These are phyloP conservation scores for Dryas alaskensis DNA, from an alignment of 306 rosid species.

Conservation along the genomic window DNA sequence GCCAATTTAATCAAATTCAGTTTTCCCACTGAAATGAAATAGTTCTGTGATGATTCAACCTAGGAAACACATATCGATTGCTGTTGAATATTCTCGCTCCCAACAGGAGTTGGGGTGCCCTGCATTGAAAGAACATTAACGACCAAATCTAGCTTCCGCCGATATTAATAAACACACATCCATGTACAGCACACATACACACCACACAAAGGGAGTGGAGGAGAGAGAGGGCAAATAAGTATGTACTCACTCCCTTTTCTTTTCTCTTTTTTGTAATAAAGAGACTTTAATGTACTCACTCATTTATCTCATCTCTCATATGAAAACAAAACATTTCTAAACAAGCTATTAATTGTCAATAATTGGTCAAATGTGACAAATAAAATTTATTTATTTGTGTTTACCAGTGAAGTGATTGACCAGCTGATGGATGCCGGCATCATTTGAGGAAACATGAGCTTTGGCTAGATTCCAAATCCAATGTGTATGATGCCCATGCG, in stretches of 20 bases:
- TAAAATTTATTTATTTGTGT: not conserved
- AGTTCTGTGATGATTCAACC: slow-evolving; percentile 99
- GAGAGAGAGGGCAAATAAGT: not conserved
- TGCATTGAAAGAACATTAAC: slow-evolving; percentile 31
- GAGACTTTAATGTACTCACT: no score
- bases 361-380: not conserved
- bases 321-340: no score
- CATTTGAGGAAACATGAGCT: slow-evolving; percentile 92
- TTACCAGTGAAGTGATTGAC: slow-evolving; percentile 83
- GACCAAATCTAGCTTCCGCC: not conserved
- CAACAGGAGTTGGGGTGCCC: slow-evolving; percentile 96
- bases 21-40: slow-evolving; percentile 87
- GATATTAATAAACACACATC: not conserved
- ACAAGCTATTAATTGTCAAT: not conserved
- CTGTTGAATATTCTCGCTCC: slow-evolving; percentile 88
- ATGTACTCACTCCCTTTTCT: no score
- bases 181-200: not conserved
- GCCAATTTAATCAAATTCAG: slow-evolving; percentile 95
- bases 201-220: not conserved
- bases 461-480: slow-evolving; percentile 97
- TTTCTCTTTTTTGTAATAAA: no score
- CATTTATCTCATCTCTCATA: no score
- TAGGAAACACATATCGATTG: slow-evolving; percentile 98
- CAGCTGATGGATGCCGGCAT: slow-evolving; percentile 87
- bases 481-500: slow-evolving; percentile 73